Evolutionary conservation across 2,329 filamentous ascomycete genomes (phyloP).

Genomic region (Aspergillus thermomutatus): DNA sequence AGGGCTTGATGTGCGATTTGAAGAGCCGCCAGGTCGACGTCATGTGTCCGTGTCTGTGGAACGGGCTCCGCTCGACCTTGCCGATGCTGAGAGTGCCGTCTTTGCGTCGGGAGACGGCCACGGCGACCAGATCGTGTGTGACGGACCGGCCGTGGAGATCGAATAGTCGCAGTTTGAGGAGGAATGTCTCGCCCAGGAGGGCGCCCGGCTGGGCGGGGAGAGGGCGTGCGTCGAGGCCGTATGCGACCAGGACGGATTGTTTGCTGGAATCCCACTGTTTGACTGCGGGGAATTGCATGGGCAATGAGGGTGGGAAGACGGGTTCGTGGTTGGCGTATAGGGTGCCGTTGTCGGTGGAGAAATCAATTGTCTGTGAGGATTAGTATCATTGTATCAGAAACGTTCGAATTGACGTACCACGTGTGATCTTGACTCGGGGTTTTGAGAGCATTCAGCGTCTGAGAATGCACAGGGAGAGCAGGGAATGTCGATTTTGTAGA

Average conservation of each 20-base stretch:
- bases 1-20: neutral
- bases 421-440: slow-evolving; percentile 5
- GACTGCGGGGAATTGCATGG: slow-evolving; percentile 25
- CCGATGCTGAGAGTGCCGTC: slow-evolving; percentile 25
- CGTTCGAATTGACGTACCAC: slow-evolving; percentile 5
- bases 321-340: slow-evolving; percentile 27
- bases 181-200: slow-evolving; percentile 15
- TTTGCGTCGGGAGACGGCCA: slow-evolving; percentile 26
- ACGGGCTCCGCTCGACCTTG: slow-evolving; percentile 22
- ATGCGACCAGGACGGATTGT: slow-evolving; percentile 18
- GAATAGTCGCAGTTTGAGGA: slow-evolving; percentile 22
- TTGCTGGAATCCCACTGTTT: slow-evolving; percentile 15
- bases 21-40: neutral
- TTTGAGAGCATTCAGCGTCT: slow-evolving; percentile 10
- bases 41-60: slow-evolving; percentile 7
- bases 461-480: slow-evolving; percentile 16
- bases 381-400: neutral
- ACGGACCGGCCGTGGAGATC: slow-evolving; percentile 23
- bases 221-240: slow-evolving; percentile 22
- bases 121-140: slow-evolving; percentile 24
- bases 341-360: slow-evolving; percentile 24
- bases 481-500: slow-evolving; percentile 13
- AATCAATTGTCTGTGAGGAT: slow-evolving; percentile 24
- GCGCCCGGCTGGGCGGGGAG: slow-evolving; percentile 17
- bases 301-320: slow-evolving; percentile 26